Evolutionary conservation across 805 yeast species (phyloP).

Genomic region (Pichia scutulata): DNA sequence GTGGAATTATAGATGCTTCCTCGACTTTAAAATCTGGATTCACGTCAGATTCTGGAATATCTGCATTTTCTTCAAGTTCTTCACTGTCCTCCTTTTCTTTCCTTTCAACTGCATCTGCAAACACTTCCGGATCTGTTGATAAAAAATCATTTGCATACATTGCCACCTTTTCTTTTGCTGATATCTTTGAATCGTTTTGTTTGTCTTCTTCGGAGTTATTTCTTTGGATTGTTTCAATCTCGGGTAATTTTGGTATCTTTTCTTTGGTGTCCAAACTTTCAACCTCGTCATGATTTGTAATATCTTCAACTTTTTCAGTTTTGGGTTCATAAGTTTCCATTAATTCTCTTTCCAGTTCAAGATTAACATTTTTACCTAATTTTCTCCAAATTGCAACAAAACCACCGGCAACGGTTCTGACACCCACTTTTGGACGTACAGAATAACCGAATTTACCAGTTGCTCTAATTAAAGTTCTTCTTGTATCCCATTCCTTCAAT

Average conservation of each 20-base stretch:
- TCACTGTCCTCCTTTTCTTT: neutral
- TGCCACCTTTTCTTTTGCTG: neutral
- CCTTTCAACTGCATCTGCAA: neutral
- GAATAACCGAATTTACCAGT: slow-evolving; percentile 35
- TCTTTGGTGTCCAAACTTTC: neutral
- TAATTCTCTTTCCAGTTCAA: slow-evolving; percentile 7
- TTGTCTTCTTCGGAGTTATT: neutral
- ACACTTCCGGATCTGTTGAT: slow-evolving; percentile 8
- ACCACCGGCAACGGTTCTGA: slow-evolving; percentile 43
- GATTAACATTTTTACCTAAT: slow-evolving; percentile 9
- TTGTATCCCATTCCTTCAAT: slow-evolving; percentile 43
- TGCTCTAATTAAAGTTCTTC: slow-evolving; percentile 32
- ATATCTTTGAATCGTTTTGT: neutral
- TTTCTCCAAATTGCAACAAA: slow-evolving; percentile 39
- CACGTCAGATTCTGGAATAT: neutral
- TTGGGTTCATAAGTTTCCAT: slow-evolving; percentile 5
- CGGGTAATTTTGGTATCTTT: neutral
- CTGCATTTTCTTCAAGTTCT: neutral
- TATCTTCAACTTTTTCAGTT: neutral
- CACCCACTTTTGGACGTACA: slow-evolving; percentile 45
- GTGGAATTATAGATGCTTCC: slow-evolving; percentile 10
- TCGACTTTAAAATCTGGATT: slow-evolving; percentile 6
- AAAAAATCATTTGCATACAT: slow-evolving; percentile 5
- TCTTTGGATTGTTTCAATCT: neutral
- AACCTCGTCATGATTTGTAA: neutral